Evolutionary conservation across 2,329 filamentous ascomycete genomes (phyloP).

Genomic region (Zarea fungicola): DNA sequence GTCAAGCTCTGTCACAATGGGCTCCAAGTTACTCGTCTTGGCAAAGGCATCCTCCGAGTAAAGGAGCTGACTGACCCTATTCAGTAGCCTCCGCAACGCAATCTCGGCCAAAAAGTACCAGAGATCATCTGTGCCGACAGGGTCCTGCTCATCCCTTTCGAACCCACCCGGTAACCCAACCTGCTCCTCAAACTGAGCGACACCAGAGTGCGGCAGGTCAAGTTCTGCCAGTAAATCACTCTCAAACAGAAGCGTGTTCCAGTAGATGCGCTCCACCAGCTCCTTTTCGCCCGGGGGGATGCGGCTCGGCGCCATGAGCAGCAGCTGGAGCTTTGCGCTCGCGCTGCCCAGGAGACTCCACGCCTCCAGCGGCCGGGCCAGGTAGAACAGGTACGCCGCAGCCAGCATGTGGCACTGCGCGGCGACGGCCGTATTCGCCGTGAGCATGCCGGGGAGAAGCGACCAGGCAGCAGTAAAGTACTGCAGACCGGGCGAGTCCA

Average conservation of each 20-base stretch:
- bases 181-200: constrained; percentile 75
- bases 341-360: constrained; percentile 77
- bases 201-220: constrained; percentile 76
- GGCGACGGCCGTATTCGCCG: constrained; percentile 69
- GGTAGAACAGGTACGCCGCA: constrained; percentile 76
- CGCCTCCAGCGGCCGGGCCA: constrained; percentile 75
- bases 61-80: constrained; percentile 73
- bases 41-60: constrained; percentile 69
- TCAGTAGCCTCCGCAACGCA: constrained; percentile 68
- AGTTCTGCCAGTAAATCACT: constrained; percentile 75
- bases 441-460: constrained; percentile 72
- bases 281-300: constrained; percentile 66
- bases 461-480: constrained; percentile 81
- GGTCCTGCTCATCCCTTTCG: constrained; percentile 60
- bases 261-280: constrained; percentile 72
- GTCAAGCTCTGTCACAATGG: constrained; percentile 73
- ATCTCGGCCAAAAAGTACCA: constrained; percentile 88
- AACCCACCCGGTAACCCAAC: constrained; percentile 75
- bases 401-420: constrained; percentile 77
- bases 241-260: constrained; percentile 77
- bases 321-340: constrained; percentile 74
- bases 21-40: constrained; percentile 68
- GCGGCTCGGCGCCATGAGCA: constrained; percentile 65
- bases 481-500: constrained; percentile 65
- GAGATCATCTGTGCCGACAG: constrained; percentile 67